Evolutionary conservation across 768 basidiomycete genomes (phyloP).

Genomic region (Trametes cingulata): DNA sequence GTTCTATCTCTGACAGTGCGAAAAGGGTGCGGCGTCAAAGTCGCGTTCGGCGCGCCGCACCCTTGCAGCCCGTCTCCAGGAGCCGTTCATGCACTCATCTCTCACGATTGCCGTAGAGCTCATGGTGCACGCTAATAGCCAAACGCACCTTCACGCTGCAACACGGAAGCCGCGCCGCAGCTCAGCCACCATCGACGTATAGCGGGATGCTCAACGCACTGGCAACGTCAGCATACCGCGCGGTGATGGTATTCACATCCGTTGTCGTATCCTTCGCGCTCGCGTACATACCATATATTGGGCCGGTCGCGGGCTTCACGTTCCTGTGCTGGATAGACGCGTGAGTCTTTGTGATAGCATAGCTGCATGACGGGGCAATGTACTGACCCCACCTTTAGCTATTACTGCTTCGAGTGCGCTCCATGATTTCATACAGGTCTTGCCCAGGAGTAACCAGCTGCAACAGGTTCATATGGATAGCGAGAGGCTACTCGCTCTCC

Average conservation of each 20-base stretch:
- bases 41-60: neutral
- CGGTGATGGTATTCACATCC: constrained; percentile 80
- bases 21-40: neutral
- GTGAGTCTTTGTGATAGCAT: constrained; percentile 50
- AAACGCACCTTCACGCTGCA: constrained; percentile 72
- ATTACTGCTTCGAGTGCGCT: constrained; percentile 86
- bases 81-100: constrained; percentile 1
- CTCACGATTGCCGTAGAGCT: constrained; percentile 48
- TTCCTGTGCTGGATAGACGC: constrained; percentile 88
- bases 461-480: constrained; percentile 74
- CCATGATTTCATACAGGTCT: neutral
- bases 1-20: constrained; percentile 5
- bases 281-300: constrained; percentile 62
- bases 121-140: constrained; percentile 78
- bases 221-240: constrained; percentile 79
- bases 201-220: constrained; percentile 71
- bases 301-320: constrained; percentile 58
- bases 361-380: neutral
- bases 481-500: constrained; percentile 69
- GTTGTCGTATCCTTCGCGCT: constrained; percentile 67
- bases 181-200: constrained; percentile 58
- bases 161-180: constrained; percentile 59
- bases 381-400: constrained; percentile 45
- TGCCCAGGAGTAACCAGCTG: neutral
- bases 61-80: neutral